Evolutionary conservation across 164 flowering plant genomes (phyloP).

Genomic region (Piper betle): DNA sequence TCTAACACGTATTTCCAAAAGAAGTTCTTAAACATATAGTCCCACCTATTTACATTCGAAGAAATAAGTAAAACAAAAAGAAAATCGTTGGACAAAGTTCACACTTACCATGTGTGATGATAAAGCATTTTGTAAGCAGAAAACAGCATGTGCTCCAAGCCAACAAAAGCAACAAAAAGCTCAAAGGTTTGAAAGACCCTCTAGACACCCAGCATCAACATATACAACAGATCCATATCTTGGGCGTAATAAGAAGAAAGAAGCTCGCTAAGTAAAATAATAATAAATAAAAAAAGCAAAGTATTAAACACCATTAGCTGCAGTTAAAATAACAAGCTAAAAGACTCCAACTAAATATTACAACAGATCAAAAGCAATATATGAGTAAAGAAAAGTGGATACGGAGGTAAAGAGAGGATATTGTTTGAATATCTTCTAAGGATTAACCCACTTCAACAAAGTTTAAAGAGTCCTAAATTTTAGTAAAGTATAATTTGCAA

Average conservation of each 20-base stretch:
- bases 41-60: background rate
- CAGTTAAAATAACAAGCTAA: background rate
- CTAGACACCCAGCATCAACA: constrained; percentile 87
- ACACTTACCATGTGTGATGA: constrained; percentile 55
- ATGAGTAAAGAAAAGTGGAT: background rate
- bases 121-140: constrained; percentile 67
- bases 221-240: constrained; percentile 69
- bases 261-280: background rate
- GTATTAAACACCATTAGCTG: constrained; percentile 1
- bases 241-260: background rate
- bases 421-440: too few species aligned
- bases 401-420: background rate
- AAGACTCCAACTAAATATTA: background rate
- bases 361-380: background rate
- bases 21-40: too few species aligned
- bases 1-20: too few species aligned
- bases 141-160: constrained; percentile 69
- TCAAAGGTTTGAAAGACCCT: constrained; percentile 82
- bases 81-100: too few species aligned
- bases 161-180: constrained; percentile 54
- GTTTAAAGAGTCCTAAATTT: too few species aligned
- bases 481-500: too few species aligned
- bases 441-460: too few species aligned
- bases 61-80: background rate
- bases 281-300: constrained; percentile 5